Evolutionary conservation across 495 filamentous ascomycete genomes (phyloP).

Genomic region (Daldinia grandis): DNA sequence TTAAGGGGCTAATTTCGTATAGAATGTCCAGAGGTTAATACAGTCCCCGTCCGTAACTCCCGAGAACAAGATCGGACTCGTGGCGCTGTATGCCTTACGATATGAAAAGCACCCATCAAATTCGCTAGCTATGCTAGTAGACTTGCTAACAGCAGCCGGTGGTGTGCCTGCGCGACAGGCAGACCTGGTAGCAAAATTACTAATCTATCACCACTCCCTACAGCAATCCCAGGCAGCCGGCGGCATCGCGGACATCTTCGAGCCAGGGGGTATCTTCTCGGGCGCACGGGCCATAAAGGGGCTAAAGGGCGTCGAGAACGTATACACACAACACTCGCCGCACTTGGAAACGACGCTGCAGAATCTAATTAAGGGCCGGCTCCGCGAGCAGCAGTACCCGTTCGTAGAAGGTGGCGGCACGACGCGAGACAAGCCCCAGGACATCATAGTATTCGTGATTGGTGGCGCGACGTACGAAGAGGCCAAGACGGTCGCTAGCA

Average conservation of each 20-base stretch:
- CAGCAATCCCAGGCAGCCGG: constrained; percentile 74
- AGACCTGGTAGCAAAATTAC: constrained; percentile 76
- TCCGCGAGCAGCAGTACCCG: constrained; percentile 85
- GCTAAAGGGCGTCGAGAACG: constrained; percentile 96
- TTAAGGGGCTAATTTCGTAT: constrained; percentile 5
- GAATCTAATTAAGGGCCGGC: constrained; percentile 87
- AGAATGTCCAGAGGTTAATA: constrained; percentile 88
- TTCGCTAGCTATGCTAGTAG: constrained; percentile 80
- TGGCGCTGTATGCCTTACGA: constrained; percentile 90
- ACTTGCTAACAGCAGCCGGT: constrained; percentile 80
- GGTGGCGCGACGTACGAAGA: constrained; percentile 96
- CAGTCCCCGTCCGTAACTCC: constrained; percentile 74
- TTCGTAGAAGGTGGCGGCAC: constrained; percentile 87
- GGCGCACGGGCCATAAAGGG: constrained; percentile 92
- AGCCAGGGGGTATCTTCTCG: constrained; percentile 89
- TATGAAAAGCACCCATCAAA: constrained; percentile 87
- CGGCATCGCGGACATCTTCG: constrained; percentile 89
- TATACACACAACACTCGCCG: constrained; percentile 97
- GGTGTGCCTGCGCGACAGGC: constrained; percentile 76
- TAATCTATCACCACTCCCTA: constrained; percentile 83
- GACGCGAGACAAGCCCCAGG: constrained; percentile 93
- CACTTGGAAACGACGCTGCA: constrained; percentile 86
- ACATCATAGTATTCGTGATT: constrained; percentile 92
- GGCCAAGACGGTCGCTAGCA: constrained; percentile 88
- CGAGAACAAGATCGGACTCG: constrained; percentile 83